Evolutionary conservation across 495 filamentous ascomycete species (phyloP), one percentile per base, ranked within the genome.

Genomic region (Chaetomium fimeti): DNA sequence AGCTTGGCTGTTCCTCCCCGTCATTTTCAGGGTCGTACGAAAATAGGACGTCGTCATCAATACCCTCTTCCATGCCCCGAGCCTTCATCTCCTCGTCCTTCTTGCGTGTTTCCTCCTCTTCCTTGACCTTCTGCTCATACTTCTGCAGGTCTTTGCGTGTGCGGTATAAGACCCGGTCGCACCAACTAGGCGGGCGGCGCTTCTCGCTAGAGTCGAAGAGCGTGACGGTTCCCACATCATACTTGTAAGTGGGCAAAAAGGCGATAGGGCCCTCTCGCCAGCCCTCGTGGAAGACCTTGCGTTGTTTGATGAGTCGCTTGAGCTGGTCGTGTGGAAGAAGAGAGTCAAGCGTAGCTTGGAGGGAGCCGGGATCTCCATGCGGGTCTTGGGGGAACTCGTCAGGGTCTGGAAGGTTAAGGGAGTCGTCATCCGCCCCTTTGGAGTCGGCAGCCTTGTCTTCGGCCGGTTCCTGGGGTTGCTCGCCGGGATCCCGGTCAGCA

Each of bases 121-220:
- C 88, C 59, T 81, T 78, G 4, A 82, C 71, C 61, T 85, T 87
- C 57, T 77, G 78, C n/a, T 93, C 86, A 69, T 93, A 90, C n/a
- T 79, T 82, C 5, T 88, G 72, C 61, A 82, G 87, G 67, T 92
- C 89, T 57, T 80, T 84, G 43, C 88, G 85, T 2, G 90, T 90
- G 40, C 93, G 84, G 69, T 84, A 99, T 0, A 99, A 76, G 52
- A 99, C 92, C n/a, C 95, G 88, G 75, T 99, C 95, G 73, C 95
- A 99, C 93, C 93, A 99, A 72, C 92, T 96, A 5, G 95, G 95
- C 16, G 89, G 88, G 56, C 95, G 82, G 57, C 88, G 85, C 80
- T 98, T 99, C 68, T 97, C 95, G 64, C 91, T 96, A 0, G 92
- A 90, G 76, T 99, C 95, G 72, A 97, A 98, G 63, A 89, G 82